Evolutionary conservation across 805 yeast species (phyloP).

Genomic region (Candida xiaguanensis): DNA sequence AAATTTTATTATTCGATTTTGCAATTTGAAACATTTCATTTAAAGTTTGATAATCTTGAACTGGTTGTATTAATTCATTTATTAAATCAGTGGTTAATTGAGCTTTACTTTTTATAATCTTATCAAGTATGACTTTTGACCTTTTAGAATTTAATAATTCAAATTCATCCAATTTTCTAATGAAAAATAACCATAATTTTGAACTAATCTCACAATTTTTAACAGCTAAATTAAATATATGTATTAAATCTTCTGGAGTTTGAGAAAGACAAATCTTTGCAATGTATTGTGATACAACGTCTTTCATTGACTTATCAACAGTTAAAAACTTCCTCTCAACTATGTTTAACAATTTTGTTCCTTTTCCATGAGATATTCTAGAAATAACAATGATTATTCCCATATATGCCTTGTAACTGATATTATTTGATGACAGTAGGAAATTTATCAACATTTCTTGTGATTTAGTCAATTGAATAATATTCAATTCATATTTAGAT

Average conservation of each 20-base stretch:
- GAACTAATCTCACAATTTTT: constrained; percentile 21
- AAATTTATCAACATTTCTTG: constrained; percentile 27
- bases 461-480: constrained; percentile 9
- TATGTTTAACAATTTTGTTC: constrained; percentile 22
- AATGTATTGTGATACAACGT: constrained; percentile 19
- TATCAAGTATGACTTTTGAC: constrained; percentile 22
- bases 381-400: constrained; percentile 33
- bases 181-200: constrained; percentile 32
- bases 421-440: constrained; percentile 9
- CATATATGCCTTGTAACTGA: constrained; percentile 31
- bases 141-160: constrained; percentile 29
- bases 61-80: constrained; percentile 26
- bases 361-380: constrained; percentile 20
- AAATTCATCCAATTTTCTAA: constrained; percentile 28
- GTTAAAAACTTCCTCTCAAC: constrained; percentile 21
- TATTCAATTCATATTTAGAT: constrained; percentile 6
- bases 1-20: constrained; percentile 8
- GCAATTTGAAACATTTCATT: constrained; percentile 5
- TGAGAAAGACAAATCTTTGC: constrained; percentile 24
- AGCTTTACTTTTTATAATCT: constrained; percentile 21
- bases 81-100: constrained; percentile 33
- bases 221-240: constrained; percentile 30
- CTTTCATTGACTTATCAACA: constrained; percentile 11
- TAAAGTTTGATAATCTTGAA: constrained; percentile 18
- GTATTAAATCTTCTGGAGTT: constrained; percentile 32